Conservation (phyloP, 306 rosid species). For the Quercus robur region DNA sequence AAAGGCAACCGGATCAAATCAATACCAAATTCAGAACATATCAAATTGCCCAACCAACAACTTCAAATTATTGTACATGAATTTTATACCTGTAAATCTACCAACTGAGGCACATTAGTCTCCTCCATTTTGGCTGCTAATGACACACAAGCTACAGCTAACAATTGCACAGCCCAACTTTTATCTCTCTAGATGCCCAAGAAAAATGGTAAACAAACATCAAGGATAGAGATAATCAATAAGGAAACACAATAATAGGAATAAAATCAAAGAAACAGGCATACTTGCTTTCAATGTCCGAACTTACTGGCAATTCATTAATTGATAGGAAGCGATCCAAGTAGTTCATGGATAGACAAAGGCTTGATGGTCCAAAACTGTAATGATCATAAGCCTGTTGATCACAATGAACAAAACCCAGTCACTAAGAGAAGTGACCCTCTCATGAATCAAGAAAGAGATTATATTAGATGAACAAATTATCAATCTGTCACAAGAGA, state of each 20-base stretch:
- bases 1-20: neutral
- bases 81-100: slow-evolving; percentile 55
- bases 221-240: slow-evolving; percentile 5
- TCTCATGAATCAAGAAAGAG: slow-evolving; percentile 6
- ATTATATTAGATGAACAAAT: slow-evolving; percentile 2
- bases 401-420: slow-evolving; percentile 25
- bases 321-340: slow-evolving; percentile 73
- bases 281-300: neutral
- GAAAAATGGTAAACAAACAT: slow-evolving; percentile 5
- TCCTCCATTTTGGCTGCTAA: slow-evolving; percentile 78
- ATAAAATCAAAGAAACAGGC: slow-evolving; percentile 1
- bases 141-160: slow-evolving; percentile 69
- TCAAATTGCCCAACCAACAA: slow-evolving; percentile 10
- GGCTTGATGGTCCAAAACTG: slow-evolving; percentile 54
- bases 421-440: slow-evolving; percentile 24
- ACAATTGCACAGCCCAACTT: slow-evolving; percentile 54
- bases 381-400: slow-evolving; percentile 58
- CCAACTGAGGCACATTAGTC: slow-evolving; percentile 34
- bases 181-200: slow-evolving; percentile 33
- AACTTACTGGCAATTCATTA: slow-evolving; percentile 60
- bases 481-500: slow-evolving; percentile 6
- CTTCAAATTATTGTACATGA: neutral
- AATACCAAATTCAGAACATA: neutral
- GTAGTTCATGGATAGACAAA: slow-evolving; percentile 67
- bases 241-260: slow-evolving; percentile 7